A percentile compares a stretch with the other conserved stretches of the same genome.
phyloP scores from a whole-genome alignment of 768 basidiomycete genomes.

The Mycena kentingensis region DNA sequence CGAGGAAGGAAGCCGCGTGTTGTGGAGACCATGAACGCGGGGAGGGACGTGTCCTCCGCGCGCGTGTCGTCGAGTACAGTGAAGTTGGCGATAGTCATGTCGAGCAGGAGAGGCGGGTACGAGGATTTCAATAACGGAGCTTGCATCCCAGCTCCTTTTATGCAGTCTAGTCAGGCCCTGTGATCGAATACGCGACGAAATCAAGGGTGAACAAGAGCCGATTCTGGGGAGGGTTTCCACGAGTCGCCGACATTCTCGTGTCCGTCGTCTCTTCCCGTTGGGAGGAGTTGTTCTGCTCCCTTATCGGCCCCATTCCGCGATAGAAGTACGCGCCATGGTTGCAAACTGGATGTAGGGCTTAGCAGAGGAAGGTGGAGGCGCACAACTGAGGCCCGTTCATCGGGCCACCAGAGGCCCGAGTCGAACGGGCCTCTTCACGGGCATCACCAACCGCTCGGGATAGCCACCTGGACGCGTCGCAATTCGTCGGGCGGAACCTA shows the following conservation, averaged over 20 bases:
- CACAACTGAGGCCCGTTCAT: neutral
- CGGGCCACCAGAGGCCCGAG: slow-evolving; percentile 15
- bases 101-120: neutral
- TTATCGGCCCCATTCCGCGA: slow-evolving; percentile 11
- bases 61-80: slow-evolving; percentile 20
- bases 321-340: slow-evolving; percentile 5
- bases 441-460: neutral
- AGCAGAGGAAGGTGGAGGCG: neutral
- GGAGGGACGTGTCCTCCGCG: slow-evolving; percentile 18
- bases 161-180: neutral
- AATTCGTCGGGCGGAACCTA: neutral
- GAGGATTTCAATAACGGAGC: neutral
- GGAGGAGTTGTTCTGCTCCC: no score
- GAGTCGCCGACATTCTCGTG: neutral
- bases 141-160: slow-evolving; percentile 1
- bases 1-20: slow-evolving; percentile 28
- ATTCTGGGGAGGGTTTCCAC: neutral
- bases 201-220: neutral
- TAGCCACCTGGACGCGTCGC: neutral
- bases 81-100: slow-evolving; percentile 19
- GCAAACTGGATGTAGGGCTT: neutral
- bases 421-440: slow-evolving; percentile 7
- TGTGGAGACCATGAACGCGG: slow-evolving; percentile 28
- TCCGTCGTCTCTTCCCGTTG: no score
- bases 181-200: neutral